Base-by-base conservation (phyloP, 2,329 filamentous ascomycete genomes). In the Volutella citrinella region DNA sequence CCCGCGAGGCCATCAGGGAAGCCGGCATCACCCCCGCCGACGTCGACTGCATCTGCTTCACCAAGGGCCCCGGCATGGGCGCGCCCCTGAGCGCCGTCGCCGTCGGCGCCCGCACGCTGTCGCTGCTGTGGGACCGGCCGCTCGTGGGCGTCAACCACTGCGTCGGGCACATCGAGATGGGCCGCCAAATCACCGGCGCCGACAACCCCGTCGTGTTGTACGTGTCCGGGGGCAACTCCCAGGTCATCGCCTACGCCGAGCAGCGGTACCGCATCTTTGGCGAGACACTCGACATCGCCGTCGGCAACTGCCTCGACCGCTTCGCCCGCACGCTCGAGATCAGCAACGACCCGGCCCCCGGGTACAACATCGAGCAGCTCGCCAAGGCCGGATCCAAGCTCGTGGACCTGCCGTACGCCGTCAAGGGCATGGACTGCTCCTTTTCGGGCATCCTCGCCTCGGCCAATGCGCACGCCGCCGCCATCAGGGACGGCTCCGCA, bases 161-260 rank as follows among this genome's bases (percentile, higher is more conserved):
- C 63, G 87, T 98, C 29, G 93, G 93, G 26, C 93, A 98, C 64
- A 97, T 98, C 54, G 93, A 98, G 69, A 98, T 98, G 93, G 93
- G 93, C 19, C 78, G 93, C 31, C 77, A 85, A 40, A 95, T 98
- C 57, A 97, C 93, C 5, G 86, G 87, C 39, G 89, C 93, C 12
- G 69, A 77, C 16, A 91, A 98, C 64, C 93, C 93, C 0, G 90
- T 97, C 21, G 93, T 98, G 29, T 72, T 98, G 23, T 98, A 98
- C 64, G 93, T 97, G 24, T 88, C 81, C 15, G 93, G 93, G 42
- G 93, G 93, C 38, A 98, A 98, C 69, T 95, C 91, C 11, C 91
- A 98, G 67, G 91, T 97, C 17, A 97, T 97, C 48, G 93, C 93
- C 28, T 98, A 97, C 66, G 89, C 88, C 21, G 86, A 91, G 46